A percentile compares a stretch with the other conserved stretches of the same genome.
These are phyloP conservation scores for Mytilinidion resinicola DNA, from an alignment of 495 filamentous ascomycete species.

Conservation along the genomic window DNA sequence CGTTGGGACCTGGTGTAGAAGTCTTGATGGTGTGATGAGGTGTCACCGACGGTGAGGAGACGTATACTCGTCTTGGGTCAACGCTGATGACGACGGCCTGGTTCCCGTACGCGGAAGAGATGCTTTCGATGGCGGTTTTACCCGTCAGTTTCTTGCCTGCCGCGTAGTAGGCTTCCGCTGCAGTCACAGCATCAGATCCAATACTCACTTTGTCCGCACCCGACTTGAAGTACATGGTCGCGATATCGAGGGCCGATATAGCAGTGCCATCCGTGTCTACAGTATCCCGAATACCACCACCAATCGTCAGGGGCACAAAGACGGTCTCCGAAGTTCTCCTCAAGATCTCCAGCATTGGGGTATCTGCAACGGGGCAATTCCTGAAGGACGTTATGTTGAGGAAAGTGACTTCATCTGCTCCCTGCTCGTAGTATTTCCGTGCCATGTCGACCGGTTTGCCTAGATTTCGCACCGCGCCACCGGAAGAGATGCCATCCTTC, in stretches of 20 bases:
- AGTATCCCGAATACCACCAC: conserved; percentile 88
- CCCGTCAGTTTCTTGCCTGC: conserved; percentile 61
- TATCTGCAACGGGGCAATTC: conserved; percentile 82
- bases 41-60: conserved; percentile 64
- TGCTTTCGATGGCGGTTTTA: conserved; percentile 87
- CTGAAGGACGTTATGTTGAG: conserved; percentile 97
- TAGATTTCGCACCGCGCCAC: conserved; percentile 77
- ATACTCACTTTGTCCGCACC: conserved; percentile 99
- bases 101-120: conserved; percentile 87
- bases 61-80: conserved; percentile 87
- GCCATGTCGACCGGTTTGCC: conserved; percentile 97
- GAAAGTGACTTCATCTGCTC: conserved; percentile 94
- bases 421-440: conserved; percentile 88
- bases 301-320: conserved; percentile 95
- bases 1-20: conserved; percentile 58
- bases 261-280: conserved; percentile 83
- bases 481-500: conserved; percentile 53
- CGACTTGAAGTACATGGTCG: conserved; percentile 94
- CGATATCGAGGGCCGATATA: conserved; percentile 82
- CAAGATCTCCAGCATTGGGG: conserved; percentile 93
- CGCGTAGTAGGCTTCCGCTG: conserved; percentile 81
- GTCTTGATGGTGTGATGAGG: conserved; percentile 74
- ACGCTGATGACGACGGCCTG: conserved; percentile 96
- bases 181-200: conserved; percentile 86
- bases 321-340: conserved; percentile 80